Percentiles rank a stretch among this genome's conserved stretches.
phyloP scores from a whole-genome alignment of 768 basidiomycete species.

The Collybia nuda region DNA sequence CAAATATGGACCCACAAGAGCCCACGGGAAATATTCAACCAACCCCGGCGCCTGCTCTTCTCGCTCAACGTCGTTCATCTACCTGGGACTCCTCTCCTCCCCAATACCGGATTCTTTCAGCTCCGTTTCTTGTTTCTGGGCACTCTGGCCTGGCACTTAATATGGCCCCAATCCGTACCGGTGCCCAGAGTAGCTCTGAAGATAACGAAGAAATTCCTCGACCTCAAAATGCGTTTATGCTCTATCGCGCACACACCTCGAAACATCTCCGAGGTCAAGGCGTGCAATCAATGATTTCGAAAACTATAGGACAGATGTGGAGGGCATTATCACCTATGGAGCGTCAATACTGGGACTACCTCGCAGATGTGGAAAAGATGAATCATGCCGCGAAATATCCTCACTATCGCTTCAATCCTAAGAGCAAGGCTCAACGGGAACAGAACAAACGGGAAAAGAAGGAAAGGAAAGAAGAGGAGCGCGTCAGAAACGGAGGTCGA shows the following conservation, averaged over 20 bases:
- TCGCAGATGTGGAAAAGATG: constrained; percentile 51
- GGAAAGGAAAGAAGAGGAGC: constrained; percentile 34
- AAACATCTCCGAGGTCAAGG: too few species aligned
- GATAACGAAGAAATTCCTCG: constrained; percentile 45
- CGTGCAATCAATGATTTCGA: constrained; percentile 33
- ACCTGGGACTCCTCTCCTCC: neutral
- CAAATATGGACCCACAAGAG: constrained; percentile 30
- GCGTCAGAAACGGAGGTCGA: constrained; percentile 5
- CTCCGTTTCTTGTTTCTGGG: neutral
- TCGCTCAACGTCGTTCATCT: neutral
- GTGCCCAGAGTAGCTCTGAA: constrained; percentile 1
- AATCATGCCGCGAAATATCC: constrained; percentile 54
- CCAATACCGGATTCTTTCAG: neutral
- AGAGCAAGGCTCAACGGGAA: constrained; percentile 51
- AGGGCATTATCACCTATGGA: constrained; percentile 47
- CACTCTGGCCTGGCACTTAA: constrained; percentile 8
- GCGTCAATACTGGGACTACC: constrained; percentile 49
- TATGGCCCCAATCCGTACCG: constrained; percentile 19
- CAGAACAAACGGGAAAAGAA: constrained; percentile 39
- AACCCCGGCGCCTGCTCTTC: neutral
- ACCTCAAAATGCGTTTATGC: constrained; percentile 82
- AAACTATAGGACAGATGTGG: constrained; percentile 65
- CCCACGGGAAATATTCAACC: constrained; percentile 6
- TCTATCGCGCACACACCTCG: constrained; percentile 62
- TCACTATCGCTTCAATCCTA: constrained; percentile 55